Conservation (phyloP, 1,284 basidiomycete genomes). For the Cystobasidium slooffiae region DNA sequence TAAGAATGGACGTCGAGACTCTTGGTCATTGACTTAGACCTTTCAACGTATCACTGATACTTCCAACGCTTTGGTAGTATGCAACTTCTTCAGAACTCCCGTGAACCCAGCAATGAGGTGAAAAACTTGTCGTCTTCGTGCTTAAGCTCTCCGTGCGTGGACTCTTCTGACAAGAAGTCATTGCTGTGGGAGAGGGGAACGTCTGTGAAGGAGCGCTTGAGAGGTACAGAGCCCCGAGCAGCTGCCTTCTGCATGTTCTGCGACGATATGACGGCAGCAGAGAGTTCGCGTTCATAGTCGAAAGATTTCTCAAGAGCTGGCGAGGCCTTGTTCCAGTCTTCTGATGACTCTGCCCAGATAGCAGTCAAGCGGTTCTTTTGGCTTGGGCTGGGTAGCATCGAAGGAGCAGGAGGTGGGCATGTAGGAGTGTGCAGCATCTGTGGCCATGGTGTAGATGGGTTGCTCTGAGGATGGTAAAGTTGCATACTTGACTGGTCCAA, state of each 20-base stretch:
- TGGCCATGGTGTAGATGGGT: slow-evolving; percentile 41
- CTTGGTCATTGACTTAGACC: no score
- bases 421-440: slow-evolving; percentile 42
- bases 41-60: no score
- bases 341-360: slow-evolving; percentile 37
- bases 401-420: slow-evolving; percentile 35
- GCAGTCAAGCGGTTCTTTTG: slow-evolving; percentile 28
- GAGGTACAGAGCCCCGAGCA: slow-evolving; percentile 20
- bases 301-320: slow-evolving; percentile 42
- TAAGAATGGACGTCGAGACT: neutral
- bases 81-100: slow-evolving; percentile 11
- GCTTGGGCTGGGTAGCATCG: slow-evolving; percentile 27
- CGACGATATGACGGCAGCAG: slow-evolving; percentile 29
- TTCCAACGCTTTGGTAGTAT: neutral
- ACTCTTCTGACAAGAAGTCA: neutral
- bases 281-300: slow-evolving; percentile 35
- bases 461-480: slow-evolving; percentile 1
- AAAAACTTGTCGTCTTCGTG: slow-evolving; percentile 41
- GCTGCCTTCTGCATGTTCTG: slow-evolving; percentile 42
- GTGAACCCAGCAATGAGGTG: slow-evolving; percentile 33
- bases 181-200: slow-evolving; percentile 11
- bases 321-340: slow-evolving; percentile 44
- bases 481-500: neutral
- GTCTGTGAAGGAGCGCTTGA: slow-evolving; percentile 42
- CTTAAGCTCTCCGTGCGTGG: neutral